Evolutionary conservation across 768 basidiomycete species (phyloP).

Genomic region (Boletus sensibilis): DNA sequence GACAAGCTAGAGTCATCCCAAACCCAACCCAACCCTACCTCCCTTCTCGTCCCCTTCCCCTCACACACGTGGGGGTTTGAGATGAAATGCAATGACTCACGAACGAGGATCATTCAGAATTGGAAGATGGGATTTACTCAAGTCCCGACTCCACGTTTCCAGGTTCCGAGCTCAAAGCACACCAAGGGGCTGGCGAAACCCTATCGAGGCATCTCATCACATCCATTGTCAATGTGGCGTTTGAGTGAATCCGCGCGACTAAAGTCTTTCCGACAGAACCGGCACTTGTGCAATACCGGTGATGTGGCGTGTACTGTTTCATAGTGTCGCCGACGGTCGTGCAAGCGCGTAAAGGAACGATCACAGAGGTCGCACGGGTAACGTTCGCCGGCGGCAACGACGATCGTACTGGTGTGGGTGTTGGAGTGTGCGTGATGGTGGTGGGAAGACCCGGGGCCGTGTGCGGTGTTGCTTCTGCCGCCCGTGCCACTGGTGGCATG

Average conservation of each 20-base stretch:
- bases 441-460: constrained; percentile 4
- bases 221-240: constrained; percentile 79
- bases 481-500: constrained; percentile 10
- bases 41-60: neutral
- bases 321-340: constrained; percentile 79
- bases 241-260: constrained; percentile 79
- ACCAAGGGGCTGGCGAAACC: constrained; percentile 9
- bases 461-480: constrained; percentile 16
- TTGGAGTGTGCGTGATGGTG: constrained; percentile 4
- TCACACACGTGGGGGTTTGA: constrained; percentile 9
- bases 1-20: neutral
- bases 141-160: constrained; percentile 15
- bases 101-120: constrained; percentile 15
- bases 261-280: constrained; percentile 74
- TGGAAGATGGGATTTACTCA: constrained; percentile 4
- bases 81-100: constrained; percentile 18
- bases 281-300: constrained; percentile 67
- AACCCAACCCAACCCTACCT: neutral
- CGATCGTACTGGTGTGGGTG: constrained; percentile 17
- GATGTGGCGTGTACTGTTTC: constrained; percentile 71
- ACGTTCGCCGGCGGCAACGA: constrained; percentile 47
- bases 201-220: constrained; percentile 58
- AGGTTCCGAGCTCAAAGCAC: constrained; percentile 12
- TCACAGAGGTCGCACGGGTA: constrained; percentile 73
- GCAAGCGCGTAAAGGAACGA: constrained; percentile 76